Evolutionary conservation across 2,329 filamentous ascomycete species (phyloP).

Genomic region (Cercospora sojina): DNA sequence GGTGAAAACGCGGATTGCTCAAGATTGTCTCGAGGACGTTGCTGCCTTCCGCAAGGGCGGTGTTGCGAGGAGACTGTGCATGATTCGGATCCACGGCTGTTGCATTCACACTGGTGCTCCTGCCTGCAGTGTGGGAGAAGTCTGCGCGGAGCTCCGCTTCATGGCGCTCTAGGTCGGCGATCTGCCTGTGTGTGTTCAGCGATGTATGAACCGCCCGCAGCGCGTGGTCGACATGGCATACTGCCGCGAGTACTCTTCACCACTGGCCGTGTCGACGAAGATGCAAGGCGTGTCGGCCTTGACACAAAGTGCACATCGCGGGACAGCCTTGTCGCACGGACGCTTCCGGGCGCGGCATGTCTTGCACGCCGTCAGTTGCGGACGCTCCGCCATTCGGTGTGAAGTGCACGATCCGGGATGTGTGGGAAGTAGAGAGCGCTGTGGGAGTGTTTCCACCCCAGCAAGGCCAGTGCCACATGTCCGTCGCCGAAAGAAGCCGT

Average conservation of each 20-base stretch:
- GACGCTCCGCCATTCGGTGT: background rate
- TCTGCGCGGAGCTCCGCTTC: constrained; percentile 16
- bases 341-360: constrained; percentile 14
- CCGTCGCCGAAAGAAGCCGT: background rate
- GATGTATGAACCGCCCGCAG: background rate
- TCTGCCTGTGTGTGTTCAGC: constrained; percentile 2
- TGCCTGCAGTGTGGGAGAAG: background rate
- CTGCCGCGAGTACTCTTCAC: constrained; percentile 21
- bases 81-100: background rate
- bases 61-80: background rate
- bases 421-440: background rate
- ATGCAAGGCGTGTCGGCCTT: constrained; percentile 19
- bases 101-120: background rate
- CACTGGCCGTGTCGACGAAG: constrained; percentile 19
- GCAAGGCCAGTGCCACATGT: background rate
- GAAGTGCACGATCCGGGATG: background rate
- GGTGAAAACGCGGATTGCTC: constrained; percentile 11
- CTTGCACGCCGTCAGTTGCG: constrained; percentile 18
- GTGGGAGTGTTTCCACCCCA: background rate
- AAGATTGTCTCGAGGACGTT: constrained; percentile 17
- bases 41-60: background rate
- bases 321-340: constrained; percentile 18
- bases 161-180: constrained; percentile 17
- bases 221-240: constrained; percentile 5
- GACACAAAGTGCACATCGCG: constrained; percentile 19